Evolutionary conservation across 108 stramenopile species (phyloP).

Genomic region (Fistulifera solaris): DNA sequence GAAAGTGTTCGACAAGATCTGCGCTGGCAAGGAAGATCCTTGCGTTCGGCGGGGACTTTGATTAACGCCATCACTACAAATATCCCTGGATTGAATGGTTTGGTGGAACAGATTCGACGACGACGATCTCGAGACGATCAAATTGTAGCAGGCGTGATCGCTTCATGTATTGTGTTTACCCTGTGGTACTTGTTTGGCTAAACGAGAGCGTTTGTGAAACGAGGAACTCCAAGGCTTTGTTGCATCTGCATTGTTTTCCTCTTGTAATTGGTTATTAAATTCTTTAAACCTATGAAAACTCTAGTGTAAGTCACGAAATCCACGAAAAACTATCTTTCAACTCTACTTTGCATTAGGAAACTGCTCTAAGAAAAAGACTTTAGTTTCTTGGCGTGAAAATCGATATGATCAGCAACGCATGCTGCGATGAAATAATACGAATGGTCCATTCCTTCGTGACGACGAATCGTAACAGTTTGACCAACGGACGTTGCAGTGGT

Average conservation of each 20-base stretch:
- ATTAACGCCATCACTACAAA: constrained; percentile 56
- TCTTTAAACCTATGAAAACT: too few relatives aligned
- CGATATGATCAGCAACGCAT: constrained; percentile 81
- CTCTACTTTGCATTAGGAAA: too few relatives aligned
- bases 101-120: constrained; percentile 66
- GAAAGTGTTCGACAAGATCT: constrained; percentile 51
- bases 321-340: too few relatives aligned
- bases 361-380: too few relatives aligned
- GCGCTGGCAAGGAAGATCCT: constrained; percentile 46
- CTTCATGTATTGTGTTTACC: constrained; percentile 76
- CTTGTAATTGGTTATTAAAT: background rate
- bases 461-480: constrained; percentile 63
- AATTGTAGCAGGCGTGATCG: constrained; percentile 76
- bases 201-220: background rate
- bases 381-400: constrained; percentile 54
- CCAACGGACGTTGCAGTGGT: constrained; percentile 47
- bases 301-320: too few relatives aligned
- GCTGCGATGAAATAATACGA: constrained; percentile 86
- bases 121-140: constrained; percentile 70
- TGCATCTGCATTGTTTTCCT: background rate
- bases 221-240: background rate
- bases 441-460: constrained; percentile 89
- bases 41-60: constrained; percentile 40
- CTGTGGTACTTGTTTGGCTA: constrained; percentile 83
- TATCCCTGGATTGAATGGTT: constrained; percentile 69